Evolutionary conservation across 1,139 yeast species (phyloP).

Genomic region (Citeromyces siamensis): DNA sequence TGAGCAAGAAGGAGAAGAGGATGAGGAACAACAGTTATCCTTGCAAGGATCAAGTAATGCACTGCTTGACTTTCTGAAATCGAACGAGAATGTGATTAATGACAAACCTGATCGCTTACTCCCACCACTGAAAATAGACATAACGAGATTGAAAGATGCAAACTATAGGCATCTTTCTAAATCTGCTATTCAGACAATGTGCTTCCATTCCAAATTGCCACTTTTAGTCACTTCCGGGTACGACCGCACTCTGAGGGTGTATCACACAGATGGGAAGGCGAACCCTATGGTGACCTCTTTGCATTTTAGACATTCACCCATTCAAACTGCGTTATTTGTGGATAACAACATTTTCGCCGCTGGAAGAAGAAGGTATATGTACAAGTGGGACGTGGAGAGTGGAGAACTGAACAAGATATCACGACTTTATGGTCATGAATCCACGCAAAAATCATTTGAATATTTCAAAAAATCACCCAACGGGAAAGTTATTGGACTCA

Average conservation of each 20-base stretch:
- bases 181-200: constrained; percentile 71
- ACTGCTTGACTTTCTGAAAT: constrained; percentile 44
- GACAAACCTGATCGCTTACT: constrained; percentile 36
- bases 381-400: constrained; percentile 74
- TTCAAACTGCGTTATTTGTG: constrained; percentile 59
- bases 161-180: constrained; percentile 56
- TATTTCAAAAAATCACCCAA: constrained; percentile 59
- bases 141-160: constrained; percentile 77
- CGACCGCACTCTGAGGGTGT: constrained; percentile 77
- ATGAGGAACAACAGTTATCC: constrained; percentile 23
- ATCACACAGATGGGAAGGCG: constrained; percentile 82
- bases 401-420: constrained; percentile 62
- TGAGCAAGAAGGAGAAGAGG: constrained; percentile 18
- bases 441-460: constrained; percentile 80
- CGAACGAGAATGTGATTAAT: constrained; percentile 43
- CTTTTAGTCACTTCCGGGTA: constrained; percentile 82
- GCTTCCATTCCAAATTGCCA: constrained; percentile 83
- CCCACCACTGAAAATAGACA: constrained; percentile 61
- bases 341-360: constrained; percentile 63
- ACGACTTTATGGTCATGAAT: constrained; percentile 86
- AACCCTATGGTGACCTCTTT: constrained; percentile 77
- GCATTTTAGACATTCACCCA: constrained; percentile 68
- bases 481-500: constrained; percentile 63
- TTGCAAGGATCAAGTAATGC: constrained; percentile 28
- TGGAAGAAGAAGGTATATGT: constrained; percentile 88